A percentile compares a stretch with the other conserved stretches of the same genome.
Conservation (phyloP, 768 basidiomycete genomes). For the Leccinum longicurvipes region DNA sequence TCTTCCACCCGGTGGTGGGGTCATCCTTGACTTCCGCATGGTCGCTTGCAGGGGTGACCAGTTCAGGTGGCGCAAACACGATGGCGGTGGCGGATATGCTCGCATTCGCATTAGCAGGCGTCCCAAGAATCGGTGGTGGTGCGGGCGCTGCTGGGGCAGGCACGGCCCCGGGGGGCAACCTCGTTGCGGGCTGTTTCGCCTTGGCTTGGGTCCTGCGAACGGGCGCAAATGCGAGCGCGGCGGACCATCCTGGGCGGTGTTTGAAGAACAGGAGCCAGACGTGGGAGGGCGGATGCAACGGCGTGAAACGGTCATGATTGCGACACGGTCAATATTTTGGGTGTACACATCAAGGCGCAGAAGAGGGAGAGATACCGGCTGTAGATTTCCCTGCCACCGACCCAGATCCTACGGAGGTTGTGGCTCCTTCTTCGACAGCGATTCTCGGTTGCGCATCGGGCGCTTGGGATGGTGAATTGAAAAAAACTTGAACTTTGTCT, state of each 20-base stretch:
- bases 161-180: conserved; percentile 47
- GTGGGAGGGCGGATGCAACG: conserved; percentile 2
- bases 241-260: conserved; percentile 68
- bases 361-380: conserved; percentile 54
- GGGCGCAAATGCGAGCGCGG: conserved; percentile 85
- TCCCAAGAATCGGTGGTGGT: conserved; percentile 31
- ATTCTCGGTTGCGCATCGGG: conserved; percentile 27
- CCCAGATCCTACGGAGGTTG: conserved; percentile 23
- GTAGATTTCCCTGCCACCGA: conserved; percentile 43
- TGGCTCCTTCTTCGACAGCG: conserved; percentile 25
- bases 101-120: conserved; percentile 25
- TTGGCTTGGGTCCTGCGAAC: conserved; percentile 64
- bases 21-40: conserved; percentile 29
- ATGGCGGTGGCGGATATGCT: conserved; percentile 56
- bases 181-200: conserved; percentile 45
- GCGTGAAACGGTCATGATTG: conserved; percentile 32
- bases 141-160: conserved; percentile 35
- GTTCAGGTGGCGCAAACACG: conserved; percentile 64
- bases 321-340: conserved; percentile 37
- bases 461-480: conserved; percentile 18
- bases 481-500: conserved; percentile 8
- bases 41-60: conserved; percentile 35
- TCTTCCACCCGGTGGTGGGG: conserved; percentile 34
- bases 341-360: conserved; percentile 36
- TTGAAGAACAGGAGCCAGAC: background rate